Evolutionary conservation across 306 rosid species (phyloP).

Genomic region (Cyclanthera cordifolia): DNA sequence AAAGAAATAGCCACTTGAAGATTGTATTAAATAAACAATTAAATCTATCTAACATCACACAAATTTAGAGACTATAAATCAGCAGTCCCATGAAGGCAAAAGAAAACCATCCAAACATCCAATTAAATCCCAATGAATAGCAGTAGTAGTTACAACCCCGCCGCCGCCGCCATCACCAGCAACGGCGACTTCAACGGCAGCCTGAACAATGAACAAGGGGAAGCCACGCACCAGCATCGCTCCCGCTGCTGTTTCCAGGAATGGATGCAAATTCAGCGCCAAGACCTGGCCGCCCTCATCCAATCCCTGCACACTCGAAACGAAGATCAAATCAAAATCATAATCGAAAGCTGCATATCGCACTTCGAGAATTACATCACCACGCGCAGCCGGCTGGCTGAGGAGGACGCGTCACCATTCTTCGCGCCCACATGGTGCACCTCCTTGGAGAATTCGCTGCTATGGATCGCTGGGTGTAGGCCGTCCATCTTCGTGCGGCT

Average conservation of each 20-base stretch:
- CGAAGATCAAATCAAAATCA: not conserved
- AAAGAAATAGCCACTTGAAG: too few relatives aligned
- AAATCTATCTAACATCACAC: too few relatives aligned
- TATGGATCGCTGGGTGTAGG: conserved; percentile 32
- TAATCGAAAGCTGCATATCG: not conserved
- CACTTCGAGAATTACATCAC: conserved; percentile 23
- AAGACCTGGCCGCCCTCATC: conserved; percentile 20
- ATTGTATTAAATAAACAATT: too few relatives aligned
- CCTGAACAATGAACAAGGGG: too few relatives aligned
- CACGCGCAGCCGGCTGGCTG: conserved; percentile 10
- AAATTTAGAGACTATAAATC: too few relatives aligned
- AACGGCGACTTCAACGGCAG: not conserved
- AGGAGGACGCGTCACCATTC: not conserved
- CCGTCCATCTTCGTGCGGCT: conserved; percentile 28
- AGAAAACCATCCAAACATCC: too few relatives aligned
- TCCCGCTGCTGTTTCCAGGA: conserved; percentile 25
- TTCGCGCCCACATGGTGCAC: conserved; percentile 27
- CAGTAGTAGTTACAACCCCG: not conserved
- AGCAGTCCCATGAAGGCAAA: too few relatives aligned
- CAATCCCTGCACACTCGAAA: not conserved
- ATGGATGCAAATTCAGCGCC: conserved; percentile 29
- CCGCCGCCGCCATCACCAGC: too few relatives aligned
- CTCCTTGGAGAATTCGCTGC: conserved; percentile 25
- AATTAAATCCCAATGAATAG: not conserved
- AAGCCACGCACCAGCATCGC: not conserved